These are phyloP conservation scores for Alnus rubra DNA, from an alignment of 306 rosid species.

Conservation along the genomic window DNA sequence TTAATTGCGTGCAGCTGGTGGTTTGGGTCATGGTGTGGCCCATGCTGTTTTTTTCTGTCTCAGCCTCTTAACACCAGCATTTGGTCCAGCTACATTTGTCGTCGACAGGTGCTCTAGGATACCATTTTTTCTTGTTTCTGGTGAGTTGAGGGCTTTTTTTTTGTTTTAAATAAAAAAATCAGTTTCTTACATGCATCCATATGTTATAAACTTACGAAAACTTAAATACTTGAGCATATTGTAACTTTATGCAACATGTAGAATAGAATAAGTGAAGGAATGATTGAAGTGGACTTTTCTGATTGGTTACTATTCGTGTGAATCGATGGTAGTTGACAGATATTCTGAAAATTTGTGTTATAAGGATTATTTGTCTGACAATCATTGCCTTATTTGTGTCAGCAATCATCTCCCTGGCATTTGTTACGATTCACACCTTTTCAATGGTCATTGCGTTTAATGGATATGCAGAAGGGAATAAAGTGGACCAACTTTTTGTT, in stretches of 20 bases:
- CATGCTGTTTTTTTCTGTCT: constrained; percentile 98
- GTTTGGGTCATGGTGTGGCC: constrained; percentile 92
- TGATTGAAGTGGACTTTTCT: constrained; percentile 15
- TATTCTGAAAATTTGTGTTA: constrained; percentile 11
- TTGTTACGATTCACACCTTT: constrained; percentile 89
- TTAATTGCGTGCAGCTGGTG: constrained; percentile 72
- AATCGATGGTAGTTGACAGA: constrained; percentile 10
- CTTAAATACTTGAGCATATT: background rate
- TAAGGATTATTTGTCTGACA: constrained; percentile 16
- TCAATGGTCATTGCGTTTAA: constrained; percentile 96
- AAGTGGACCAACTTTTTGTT: constrained; percentile 74
- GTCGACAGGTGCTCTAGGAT: constrained; percentile 71
- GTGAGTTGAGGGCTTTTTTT: constrained; percentile 46
- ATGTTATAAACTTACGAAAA: constrained; percentile 4
- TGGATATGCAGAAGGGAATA: constrained; percentile 82
- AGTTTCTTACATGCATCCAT: constrained; percentile 21
- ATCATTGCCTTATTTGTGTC: constrained; percentile 37
- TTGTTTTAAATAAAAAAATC: background rate
- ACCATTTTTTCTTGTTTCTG: constrained; percentile 91
- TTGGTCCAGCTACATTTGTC: constrained; percentile 89
- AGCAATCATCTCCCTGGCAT: constrained; percentile 88
- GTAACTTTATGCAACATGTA: background rate
- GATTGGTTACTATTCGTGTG: background rate
- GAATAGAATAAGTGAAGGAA: background rate
- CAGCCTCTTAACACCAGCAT: constrained; percentile 91